Conservation (phyloP, 2,329 filamentous ascomycete species). For the Chrysoporthe puriensis region DNA sequence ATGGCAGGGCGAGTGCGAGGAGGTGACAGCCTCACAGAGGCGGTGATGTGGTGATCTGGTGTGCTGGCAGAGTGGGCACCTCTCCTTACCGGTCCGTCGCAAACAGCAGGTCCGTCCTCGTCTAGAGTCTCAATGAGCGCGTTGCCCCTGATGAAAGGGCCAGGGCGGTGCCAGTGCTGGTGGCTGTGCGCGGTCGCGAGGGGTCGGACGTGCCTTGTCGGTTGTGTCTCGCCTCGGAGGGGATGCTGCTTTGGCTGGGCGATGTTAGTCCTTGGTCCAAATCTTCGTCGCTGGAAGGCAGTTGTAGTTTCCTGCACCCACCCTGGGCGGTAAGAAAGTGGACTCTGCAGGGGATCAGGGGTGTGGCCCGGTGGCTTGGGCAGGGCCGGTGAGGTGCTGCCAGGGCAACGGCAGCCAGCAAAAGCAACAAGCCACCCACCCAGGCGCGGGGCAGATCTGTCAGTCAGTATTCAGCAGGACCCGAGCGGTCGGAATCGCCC, state of each 20-base stretch:
- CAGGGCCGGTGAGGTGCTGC: constrained; percentile 3
- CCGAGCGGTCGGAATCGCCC: background rate
- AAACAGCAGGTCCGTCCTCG: constrained; percentile 9
- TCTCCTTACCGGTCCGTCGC: constrained; percentile 25
- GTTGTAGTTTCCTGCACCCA: constrained; percentile 5
- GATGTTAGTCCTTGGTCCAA: constrained; percentile 16
- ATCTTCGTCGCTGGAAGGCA: constrained; percentile 19
- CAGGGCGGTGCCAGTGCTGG: background rate
- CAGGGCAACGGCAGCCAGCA: constrained; percentile 13
- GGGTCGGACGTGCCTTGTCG: constrained; percentile 11
- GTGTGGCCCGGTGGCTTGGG: background rate
- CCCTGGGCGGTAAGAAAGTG: constrained; percentile 16
- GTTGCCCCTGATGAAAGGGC: constrained; percentile 11
- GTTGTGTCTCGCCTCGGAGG: background rate
- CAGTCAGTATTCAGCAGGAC: background rate
- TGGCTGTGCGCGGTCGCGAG: background rate
- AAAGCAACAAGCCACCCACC: background rate
- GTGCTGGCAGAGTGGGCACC: constrained; percentile 19
- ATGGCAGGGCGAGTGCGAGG: background rate
- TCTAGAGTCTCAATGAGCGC: background rate
- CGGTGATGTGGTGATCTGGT: constrained; percentile 7
- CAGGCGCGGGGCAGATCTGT: constrained; percentile 1
- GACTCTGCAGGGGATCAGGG: constrained; percentile 13
- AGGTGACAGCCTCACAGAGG: background rate
- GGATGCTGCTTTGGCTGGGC: constrained; percentile 19